These are phyloP conservation scores for Earliella scabrosa DNA, from an alignment of 1,284 basidiomycete genomes.

Conservation along the genomic window DNA sequence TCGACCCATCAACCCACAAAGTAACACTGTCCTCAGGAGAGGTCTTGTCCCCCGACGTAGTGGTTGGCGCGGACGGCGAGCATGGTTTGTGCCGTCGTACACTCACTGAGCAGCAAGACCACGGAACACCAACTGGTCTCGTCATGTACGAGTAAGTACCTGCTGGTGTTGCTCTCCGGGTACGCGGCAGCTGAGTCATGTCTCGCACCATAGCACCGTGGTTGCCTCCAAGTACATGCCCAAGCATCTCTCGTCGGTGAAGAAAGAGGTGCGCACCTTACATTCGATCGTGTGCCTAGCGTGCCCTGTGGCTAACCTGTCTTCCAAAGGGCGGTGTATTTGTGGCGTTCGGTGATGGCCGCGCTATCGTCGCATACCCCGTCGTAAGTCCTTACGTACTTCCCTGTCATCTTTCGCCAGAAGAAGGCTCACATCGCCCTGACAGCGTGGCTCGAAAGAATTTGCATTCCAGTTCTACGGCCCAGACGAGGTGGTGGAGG, in stretches of 20 bases:
- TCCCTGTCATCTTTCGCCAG: not conserved
- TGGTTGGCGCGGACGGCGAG: slow-evolving; percentile 68
- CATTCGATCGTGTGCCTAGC: slow-evolving; percentile 31
- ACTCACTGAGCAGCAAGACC: slow-evolving; percentile 39
- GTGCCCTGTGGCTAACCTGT: slow-evolving; percentile 26
- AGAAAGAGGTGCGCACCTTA: slow-evolving; percentile 28
- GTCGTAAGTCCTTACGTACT: slow-evolving; percentile 33
- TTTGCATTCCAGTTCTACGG: slow-evolving; percentile 24
- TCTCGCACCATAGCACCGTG: slow-evolving; percentile 39
- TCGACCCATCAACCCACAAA: slow-evolving; percentile 35
- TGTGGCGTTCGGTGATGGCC: slow-evolving; percentile 46
- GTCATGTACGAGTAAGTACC: slow-evolving; percentile 53
- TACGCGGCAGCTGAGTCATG: not conserved
- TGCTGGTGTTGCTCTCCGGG: not conserved
- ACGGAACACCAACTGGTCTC: slow-evolving; percentile 33
- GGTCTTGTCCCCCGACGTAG: slow-evolving; percentile 53
- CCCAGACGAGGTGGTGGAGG: slow-evolving; percentile 17
- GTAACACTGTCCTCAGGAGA: slow-evolving; percentile 50
- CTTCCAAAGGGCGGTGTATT: slow-evolving; percentile 27
- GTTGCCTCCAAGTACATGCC: slow-evolving; percentile 46
- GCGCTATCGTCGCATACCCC: slow-evolving; percentile 40
- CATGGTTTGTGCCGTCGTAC: slow-evolving; percentile 29
- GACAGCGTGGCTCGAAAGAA: slow-evolving; percentile 17
- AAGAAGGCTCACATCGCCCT: not conserved
- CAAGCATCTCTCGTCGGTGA: slow-evolving; percentile 32